Conservation (phyloP, 2,329 filamentous ascomycete species). For the Calonectria montana region DNA sequence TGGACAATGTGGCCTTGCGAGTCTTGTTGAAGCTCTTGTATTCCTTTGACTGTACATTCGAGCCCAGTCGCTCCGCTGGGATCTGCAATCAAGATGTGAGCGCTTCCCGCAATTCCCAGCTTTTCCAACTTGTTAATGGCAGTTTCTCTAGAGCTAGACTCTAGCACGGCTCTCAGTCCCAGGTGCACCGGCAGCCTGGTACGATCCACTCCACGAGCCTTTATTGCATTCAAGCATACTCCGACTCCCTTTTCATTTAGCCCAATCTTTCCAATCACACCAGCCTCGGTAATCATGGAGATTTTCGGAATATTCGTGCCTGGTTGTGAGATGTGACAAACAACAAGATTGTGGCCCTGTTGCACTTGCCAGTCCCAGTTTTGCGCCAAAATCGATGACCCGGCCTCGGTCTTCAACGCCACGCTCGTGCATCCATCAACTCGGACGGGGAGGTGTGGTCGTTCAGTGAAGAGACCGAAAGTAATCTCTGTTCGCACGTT, state of each 20-base stretch:
- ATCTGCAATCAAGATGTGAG: slow-evolving; percentile 34
- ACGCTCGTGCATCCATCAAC: slow-evolving; percentile 67
- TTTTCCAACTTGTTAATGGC: slow-evolving; percentile 15
- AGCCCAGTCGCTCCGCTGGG: slow-evolving; percentile 29
- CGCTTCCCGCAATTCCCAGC: slow-evolving; percentile 33
- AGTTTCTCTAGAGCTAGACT: slow-evolving; percentile 49
- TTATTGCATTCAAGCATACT: slow-evolving; percentile 71
- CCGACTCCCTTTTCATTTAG: slow-evolving; percentile 70
- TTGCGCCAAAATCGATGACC: slow-evolving; percentile 57
- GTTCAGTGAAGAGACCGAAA: slow-evolving; percentile 61
- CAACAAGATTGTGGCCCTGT: slow-evolving; percentile 62
- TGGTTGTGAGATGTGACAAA: slow-evolving; percentile 47
- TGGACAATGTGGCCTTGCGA: slow-evolving; percentile 25
- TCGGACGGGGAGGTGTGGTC: slow-evolving; percentile 25
- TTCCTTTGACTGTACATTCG: slow-evolving; percentile 36
- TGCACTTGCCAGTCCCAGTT: slow-evolving; percentile 71
- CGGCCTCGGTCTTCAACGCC: slow-evolving; percentile 52
- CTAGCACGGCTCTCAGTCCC: slow-evolving; percentile 66
- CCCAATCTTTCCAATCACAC: slow-evolving; percentile 74
- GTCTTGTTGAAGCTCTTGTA: slow-evolving; percentile 24
- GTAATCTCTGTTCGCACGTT: slow-evolving; percentile 53
- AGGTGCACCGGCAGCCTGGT: slow-evolving; percentile 69
- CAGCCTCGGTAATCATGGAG: slow-evolving; percentile 68
- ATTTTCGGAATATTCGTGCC: slow-evolving; percentile 55
- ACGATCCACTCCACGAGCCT: slow-evolving; percentile 63